Base-by-base conservation (phyloP, 441 rosid genomes). In the Macaranga tanarius region DNA sequence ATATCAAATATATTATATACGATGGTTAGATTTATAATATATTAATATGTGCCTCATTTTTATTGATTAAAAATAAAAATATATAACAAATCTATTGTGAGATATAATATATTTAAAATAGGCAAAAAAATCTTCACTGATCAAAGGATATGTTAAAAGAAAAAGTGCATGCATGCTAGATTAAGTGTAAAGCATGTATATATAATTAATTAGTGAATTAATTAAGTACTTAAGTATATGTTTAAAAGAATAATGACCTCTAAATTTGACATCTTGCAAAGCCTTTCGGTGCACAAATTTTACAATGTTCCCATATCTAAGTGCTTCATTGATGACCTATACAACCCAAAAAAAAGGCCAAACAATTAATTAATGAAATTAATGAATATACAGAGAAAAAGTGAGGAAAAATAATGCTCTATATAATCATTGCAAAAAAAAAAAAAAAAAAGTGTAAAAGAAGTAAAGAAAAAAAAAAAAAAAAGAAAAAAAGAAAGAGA, bases 201-300 rank as follows among this genome's bases (percentile, higher is more conserved):
- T 34, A 31, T 31, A 31, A 31, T 31, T 31, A 31, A 31, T 31
- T 31, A 31, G 38, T 4, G 38, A 34, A 34, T 34, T 34, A 34
- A 38, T 25, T 28, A 47, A 63, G 20, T 31, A 34, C 47, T 16
- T 28, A 40, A 20, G 38, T 67, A 65, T 70, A 22, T 10, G 28
- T 25, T 50, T 64, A 9, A 28, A 1, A 19, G 45, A 22, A 34
- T 7, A 55, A 31, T 28, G 70, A 88, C 92, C 92, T 84, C 79
- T 77, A 61, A 79, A 84, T 72, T 79, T 80, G 83, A 88, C 83
- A 63, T 88, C 92, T 77, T 79, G 84, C 25, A 77, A 78, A 16
- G 92, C 89, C 81, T 84, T 83, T 73, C 92, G 67, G 81, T 85
- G 88, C 64, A 88, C 90, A 78, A 85, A 85, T 57, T 84, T 86